Evolutionary conservation across 2,329 filamentous ascomycete species (phyloP), one percentile per base, ranked within the genome.

Genomic region (Penicillium rolfsii): DNA sequence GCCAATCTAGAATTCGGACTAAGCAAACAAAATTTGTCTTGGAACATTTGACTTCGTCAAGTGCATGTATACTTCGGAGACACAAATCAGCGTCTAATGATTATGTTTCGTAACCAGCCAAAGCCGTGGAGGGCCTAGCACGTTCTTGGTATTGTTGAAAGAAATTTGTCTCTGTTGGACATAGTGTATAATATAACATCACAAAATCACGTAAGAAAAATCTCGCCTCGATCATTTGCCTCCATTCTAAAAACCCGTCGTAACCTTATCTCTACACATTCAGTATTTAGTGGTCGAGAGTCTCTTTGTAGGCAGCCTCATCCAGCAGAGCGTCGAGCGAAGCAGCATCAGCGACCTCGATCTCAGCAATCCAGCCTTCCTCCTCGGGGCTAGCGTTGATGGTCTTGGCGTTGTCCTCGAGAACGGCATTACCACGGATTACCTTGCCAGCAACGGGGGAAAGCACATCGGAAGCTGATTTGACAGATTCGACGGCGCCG

Each of bases 391-490:
- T 89, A 80, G 91, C 85, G 83, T 98, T 99, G 81, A 99, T 93
- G 58, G 85, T 89, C 62, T 86, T 86, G 24, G 95, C 94, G 82
- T 90, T 93, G 77, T 95, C 89, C 78, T 96, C 91, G 64, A 99
- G 85, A 62, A 82, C 74, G 11, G 74, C 73, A 82, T 99, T 99
- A 71, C 88, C 83, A 73, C 89, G 86, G 40, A 86, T 84, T 63
- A 99, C 87, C 69, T 82, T 90, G 74, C 94, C 94, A 55, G 84
- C 81, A 67, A 97, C 85, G 19, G 95, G 95, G 14, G 92, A 89
- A 81, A 97, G 90, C 83, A 99, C 97, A 77, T 99, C 95, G 65
- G 91, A 94, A n/a, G 95, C 95, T 64, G 90, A 95, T 85, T 99
- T 99, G 79, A 99, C 95, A 2, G 93, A 97, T 83, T 99, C 95